Evolutionary conservation across 2,329 filamentous ascomycete genomes (phyloP).

Genomic region (Allantophomopsis cytisporea): DNA sequence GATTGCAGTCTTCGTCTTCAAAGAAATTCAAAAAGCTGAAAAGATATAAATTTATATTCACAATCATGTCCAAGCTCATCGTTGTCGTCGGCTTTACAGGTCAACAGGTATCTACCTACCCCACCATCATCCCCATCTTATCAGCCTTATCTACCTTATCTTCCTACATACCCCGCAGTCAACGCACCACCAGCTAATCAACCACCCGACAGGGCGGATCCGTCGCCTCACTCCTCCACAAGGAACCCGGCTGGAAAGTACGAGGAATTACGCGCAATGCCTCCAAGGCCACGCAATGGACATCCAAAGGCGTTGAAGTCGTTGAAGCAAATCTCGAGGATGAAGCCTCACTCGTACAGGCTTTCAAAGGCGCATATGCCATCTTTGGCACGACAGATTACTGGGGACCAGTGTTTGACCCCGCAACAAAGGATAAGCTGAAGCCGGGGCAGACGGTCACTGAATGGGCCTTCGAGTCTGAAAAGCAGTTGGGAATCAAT

Average conservation of each 20-base stretch:
- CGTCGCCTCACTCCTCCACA: slow-evolving; percentile 28
- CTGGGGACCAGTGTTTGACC: slow-evolving; percentile 21
- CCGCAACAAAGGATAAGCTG: slow-evolving; percentile 6
- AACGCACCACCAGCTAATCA: no score
- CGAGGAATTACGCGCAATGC: slow-evolving; percentile 31
- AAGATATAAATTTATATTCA: no score
- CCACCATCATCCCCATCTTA: background rate
- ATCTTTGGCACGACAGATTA: slow-evolving; percentile 44
- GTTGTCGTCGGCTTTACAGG: slow-evolving; percentile 1
- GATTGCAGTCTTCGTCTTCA: no score
- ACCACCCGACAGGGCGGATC: slow-evolving; percentile 22
- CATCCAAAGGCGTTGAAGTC: slow-evolving; percentile 24
- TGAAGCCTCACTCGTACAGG: slow-evolving; percentile 19
- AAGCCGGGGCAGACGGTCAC: slow-evolving; percentile 8
- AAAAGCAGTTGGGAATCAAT: slow-evolving; percentile 21
- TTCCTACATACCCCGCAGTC: background rate
- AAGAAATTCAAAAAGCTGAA: no score
- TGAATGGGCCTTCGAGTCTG: slow-evolving; percentile 15
- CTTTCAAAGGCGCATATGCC: slow-evolving; percentile 29
- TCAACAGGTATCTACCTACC: slow-evolving; percentile 13
- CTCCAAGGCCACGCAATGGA: slow-evolving; percentile 22
- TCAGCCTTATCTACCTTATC: background rate
- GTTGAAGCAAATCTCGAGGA: slow-evolving; percentile 29
- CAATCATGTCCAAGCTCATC: background rate
- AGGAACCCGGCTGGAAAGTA: slow-evolving; percentile 23